These are phyloP conservation scores for Cladosporium sp. DNA, from an alignment of 2,329 filamentous ascomycete genomes.

Conservation along the genomic window DNA sequence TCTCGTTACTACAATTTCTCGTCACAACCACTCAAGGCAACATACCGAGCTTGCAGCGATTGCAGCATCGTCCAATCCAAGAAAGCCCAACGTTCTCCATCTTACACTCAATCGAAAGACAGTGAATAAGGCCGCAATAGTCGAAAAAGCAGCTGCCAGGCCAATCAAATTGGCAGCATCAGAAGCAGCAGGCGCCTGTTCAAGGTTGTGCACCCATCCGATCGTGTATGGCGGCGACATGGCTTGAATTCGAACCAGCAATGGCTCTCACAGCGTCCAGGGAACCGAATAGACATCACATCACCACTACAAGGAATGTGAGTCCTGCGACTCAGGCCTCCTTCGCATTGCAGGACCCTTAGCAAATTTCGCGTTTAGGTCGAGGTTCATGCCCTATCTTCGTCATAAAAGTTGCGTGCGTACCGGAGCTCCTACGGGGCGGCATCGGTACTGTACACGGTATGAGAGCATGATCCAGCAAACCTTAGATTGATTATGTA, in stretches of 20 bases:
- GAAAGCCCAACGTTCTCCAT: conserved; percentile 6
- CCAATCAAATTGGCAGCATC: conserved; percentile 14
- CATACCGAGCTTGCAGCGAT: conserved; percentile 9
- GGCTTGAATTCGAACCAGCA: background rate
- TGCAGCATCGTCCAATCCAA: conserved; percentile 14
- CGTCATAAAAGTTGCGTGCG: too few species aligned
- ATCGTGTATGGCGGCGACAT: conserved; percentile 9
- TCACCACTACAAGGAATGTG: too few species aligned
- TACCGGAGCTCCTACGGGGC: too few species aligned
- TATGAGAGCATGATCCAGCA: too few species aligned
- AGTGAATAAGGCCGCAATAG: conserved; percentile 10
- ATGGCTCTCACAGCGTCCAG: background rate
- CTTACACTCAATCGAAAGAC: conserved; percentile 9
- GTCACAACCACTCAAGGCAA: too few species aligned
- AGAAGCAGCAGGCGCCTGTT: conserved; percentile 6
- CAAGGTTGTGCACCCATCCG: conserved; percentile 18
- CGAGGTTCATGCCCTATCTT: too few species aligned
- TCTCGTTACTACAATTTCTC: background rate
- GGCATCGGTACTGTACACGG: too few species aligned
- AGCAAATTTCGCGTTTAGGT: too few species aligned
- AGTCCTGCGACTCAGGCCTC: too few species aligned
- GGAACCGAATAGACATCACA: too few species aligned
- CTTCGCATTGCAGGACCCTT: too few species aligned
- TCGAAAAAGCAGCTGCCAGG: conserved; percentile 11
- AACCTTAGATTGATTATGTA: too few species aligned